Conservation (phyloP, 495 filamentous ascomycete species). For the Penicillium verhagenii region DNA sequence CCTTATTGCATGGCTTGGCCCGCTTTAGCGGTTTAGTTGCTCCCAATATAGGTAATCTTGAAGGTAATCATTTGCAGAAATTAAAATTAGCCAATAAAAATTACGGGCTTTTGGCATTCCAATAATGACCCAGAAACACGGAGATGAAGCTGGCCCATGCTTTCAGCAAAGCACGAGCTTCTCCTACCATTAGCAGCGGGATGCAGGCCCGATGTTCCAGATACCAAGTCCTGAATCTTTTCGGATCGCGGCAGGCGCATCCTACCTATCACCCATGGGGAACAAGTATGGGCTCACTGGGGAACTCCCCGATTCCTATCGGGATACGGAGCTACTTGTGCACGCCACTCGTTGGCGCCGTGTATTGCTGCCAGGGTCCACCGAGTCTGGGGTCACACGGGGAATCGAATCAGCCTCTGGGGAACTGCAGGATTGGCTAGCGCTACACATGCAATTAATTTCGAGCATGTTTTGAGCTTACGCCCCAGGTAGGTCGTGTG, state of each 20-base stretch:
- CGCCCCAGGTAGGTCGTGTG: constrained; percentile 1
- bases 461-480: constrained; percentile 1
- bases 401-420: constrained; percentile 17
- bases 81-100: background rate
- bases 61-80: background rate
- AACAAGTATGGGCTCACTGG: constrained; percentile 19
- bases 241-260: background rate
- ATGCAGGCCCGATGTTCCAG: constrained; percentile 21
- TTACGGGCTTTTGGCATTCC: background rate
- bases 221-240: constrained; percentile 15
- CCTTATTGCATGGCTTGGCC: background rate
- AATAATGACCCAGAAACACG: background rate
- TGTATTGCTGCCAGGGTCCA: constrained; percentile 10
- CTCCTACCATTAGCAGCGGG: constrained; percentile 2
- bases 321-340: constrained; percentile 25
- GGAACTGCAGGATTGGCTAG: constrained; percentile 13
- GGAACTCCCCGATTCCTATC: constrained; percentile 23
- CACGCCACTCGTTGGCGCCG: constrained; percentile 19
- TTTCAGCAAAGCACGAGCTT: background rate
- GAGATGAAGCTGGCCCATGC: background rate
- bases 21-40: background rate
- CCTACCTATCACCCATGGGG: too few species aligned
- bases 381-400: constrained; percentile 19
- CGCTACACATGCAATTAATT: constrained; percentile 6
- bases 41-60: background rate